Evolutionary conservation across 2,329 filamentous ascomycete species (phyloP), one percentile per base, ranked within the genome.

Genomic region (Colletotrichum chlorophyti): DNA sequence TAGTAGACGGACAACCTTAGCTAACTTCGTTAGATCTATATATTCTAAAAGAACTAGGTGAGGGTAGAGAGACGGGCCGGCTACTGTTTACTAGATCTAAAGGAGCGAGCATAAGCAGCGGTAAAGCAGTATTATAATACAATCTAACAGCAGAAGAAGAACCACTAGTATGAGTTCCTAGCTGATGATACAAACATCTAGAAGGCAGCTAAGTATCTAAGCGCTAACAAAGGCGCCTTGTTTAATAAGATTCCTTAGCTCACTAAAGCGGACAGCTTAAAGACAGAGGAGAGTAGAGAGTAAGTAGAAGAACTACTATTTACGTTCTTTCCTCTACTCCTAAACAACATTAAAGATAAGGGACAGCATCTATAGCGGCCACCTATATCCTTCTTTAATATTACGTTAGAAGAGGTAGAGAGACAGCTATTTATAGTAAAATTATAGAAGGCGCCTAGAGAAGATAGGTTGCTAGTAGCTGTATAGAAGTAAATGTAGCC

Each of bases 1-100:
- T 73, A 63, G 68, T 72, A 65, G 67, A 67, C 63, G 8, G 59
- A 48, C 4, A 65, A 71, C 46, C 63, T 71, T 1, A 70, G 65
- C 12, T 61, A 69, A 43, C 64, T 72, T 7, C 65, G 64, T 10
- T 53, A 48, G 24, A 64, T 69, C 24, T 64, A 71, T 53, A 68
- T 63, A 9, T 65, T 66, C 35, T 71, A 58, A 65, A 67, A 65
- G 26, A 71, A 68, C 48, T 61, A 53, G 14, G 66, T 66, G n/a
- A 64, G 66, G 43, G 47, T 64, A 24, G 45, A 43, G 40, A 29
- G 40, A 43, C 24, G 24, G 40, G 40, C 24, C 24, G n/a, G 24
- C 11, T 15, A 14, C n/a, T 27, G n/a, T 15, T 15, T 10, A 24
- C 24, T 10, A 10, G 38, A 42, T 12, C 40, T 43, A 1, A 15